These are phyloP conservation scores for Diutina scorzettiae DNA, from an alignment of 1,139 yeast genomes.

Conservation along the genomic window DNA sequence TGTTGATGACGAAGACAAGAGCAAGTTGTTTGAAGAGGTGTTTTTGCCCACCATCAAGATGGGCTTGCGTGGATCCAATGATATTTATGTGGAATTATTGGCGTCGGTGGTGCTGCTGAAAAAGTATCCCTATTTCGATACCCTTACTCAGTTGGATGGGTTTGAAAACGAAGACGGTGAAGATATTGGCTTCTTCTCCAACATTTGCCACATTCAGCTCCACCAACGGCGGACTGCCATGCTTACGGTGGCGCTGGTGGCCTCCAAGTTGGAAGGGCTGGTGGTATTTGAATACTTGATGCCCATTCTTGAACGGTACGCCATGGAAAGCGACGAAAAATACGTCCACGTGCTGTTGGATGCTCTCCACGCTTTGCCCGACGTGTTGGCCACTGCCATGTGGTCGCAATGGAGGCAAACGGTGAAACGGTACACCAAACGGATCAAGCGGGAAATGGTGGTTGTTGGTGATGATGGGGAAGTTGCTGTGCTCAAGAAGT, in stretches of 20 bases:
- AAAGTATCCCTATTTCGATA: not conserved
- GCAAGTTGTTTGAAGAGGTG: slow-evolving; percentile 38
- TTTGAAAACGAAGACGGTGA: slow-evolving; percentile 58
- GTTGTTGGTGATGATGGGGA: not conserved
- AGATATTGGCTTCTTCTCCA: slow-evolving; percentile 59
- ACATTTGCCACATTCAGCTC: slow-evolving; percentile 72
- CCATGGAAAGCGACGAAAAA: slow-evolving; percentile 45
- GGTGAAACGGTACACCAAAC: slow-evolving; percentile 21
- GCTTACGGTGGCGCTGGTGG: slow-evolving; percentile 34
- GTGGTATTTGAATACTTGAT: slow-evolving; percentile 70
- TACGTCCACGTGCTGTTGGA: slow-evolving; percentile 66
- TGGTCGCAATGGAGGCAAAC: slow-evolving; percentile 80
- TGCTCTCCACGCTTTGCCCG: slow-evolving; percentile 52
- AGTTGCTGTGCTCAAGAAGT: not conserved
- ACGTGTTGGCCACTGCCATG: slow-evolving; percentile 44
- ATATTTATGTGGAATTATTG: slow-evolving; percentile 60
- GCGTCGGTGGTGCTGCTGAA: slow-evolving; percentile 39
- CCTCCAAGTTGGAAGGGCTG: slow-evolving; percentile 36
- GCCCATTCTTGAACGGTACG: slow-evolving; percentile 78
- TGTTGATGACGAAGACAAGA: slow-evolving; percentile 24
- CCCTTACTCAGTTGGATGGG: not conserved
- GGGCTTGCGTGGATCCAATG: slow-evolving; percentile 56
- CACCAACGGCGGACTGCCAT: slow-evolving; percentile 82
- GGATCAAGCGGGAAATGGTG: not conserved
- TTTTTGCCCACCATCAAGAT: slow-evolving; percentile 55